Percentiles rank a stretch among this genome's conserved stretches.
Evolutionary conservation across 768 basidiomycete species (phyloP).

Genomic region (Mycena amicta): DNA sequence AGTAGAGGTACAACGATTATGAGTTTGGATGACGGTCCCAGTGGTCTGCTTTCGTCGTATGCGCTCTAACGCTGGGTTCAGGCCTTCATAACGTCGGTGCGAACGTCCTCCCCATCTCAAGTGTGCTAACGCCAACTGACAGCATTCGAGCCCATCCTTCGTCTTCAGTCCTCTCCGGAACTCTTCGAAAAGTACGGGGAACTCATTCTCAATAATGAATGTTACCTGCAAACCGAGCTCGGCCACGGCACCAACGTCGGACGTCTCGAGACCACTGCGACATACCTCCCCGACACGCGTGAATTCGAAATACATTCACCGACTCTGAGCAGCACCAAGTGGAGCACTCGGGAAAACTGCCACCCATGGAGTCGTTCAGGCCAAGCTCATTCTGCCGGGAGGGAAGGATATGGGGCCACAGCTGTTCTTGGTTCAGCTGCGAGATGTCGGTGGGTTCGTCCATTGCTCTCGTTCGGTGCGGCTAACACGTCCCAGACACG

Average conservation of each 20-base stretch:
- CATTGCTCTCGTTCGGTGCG: neutral
- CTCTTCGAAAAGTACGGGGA: constrained; percentile 55
- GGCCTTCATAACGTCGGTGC: constrained; percentile 39
- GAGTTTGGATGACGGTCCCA: too few relatives aligned
- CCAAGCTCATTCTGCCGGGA: constrained; percentile 66
- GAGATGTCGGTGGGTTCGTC: constrained; percentile 54
- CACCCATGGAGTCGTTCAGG: constrained; percentile 77
- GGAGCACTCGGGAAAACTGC: constrained; percentile 72
- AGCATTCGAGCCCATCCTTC: constrained; percentile 73
- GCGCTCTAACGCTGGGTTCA: neutral
- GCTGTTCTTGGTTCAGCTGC: constrained; percentile 71
- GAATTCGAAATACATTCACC: constrained; percentile 82
- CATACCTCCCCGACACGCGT: constrained; percentile 63
- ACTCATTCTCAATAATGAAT: constrained; percentile 57
- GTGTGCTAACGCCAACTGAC: too few relatives aligned
- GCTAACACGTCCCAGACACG: constrained; percentile 44
- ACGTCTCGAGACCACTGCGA: constrained; percentile 74
- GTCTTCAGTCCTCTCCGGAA: constrained; percentile 58
- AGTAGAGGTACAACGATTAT: too few relatives aligned
- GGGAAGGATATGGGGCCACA: constrained; percentile 70
- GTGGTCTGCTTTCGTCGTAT: too few relatives aligned
- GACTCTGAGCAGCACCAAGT: constrained; percentile 73
- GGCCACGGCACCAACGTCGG: constrained; percentile 77
- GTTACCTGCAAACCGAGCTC: constrained; percentile 78
- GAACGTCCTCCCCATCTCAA: constrained; percentile 23